A percentile compares a stretch with the other conserved stretches of the same genome.
Conservation (phyloP, 177 flowering plant genomes). For the Vitis hybrid region DNA sequence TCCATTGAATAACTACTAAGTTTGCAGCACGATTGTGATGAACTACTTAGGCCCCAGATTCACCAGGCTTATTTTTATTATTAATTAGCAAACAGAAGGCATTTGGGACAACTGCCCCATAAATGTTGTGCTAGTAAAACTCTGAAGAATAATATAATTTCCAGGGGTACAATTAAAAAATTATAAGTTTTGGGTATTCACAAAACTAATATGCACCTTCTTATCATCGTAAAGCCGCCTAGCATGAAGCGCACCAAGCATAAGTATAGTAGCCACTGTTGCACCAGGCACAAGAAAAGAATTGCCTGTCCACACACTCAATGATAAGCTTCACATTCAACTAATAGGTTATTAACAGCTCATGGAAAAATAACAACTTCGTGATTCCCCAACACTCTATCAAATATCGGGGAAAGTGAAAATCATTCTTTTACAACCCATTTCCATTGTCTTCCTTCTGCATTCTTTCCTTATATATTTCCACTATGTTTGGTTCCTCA, state of each 20-base stretch:
- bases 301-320: slow-evolving; percentile 41
- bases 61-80: too few species aligned
- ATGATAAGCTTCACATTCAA: slow-evolving; percentile 4
- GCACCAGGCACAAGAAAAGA: slow-evolving; percentile 83
- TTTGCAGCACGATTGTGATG: too few species aligned
- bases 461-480: too few species aligned
- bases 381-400: background rate
- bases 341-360: background rate
- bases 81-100: too few species aligned
- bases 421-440: background rate
- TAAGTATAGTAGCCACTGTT: slow-evolving; percentile 82
- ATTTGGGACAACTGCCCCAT: too few species aligned
- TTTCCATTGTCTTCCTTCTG: too few species aligned
- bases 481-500: too few species aligned
- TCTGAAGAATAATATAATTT: too few species aligned
- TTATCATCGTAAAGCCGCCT: slow-evolving; percentile 82
- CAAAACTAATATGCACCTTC: slow-evolving; percentile 46
- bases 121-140: too few species aligned
- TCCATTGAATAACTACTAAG: too few species aligned
- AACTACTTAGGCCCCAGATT: too few species aligned
- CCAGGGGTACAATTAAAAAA: too few species aligned
- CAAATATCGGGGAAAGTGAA: background rate
- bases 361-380: background rate
- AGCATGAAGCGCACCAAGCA: slow-evolving; percentile 95
- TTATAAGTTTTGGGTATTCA: background rate